Base-by-base conservation (phyloP, 23 red algal species). In the Cyanidium caldarium region DNA sequence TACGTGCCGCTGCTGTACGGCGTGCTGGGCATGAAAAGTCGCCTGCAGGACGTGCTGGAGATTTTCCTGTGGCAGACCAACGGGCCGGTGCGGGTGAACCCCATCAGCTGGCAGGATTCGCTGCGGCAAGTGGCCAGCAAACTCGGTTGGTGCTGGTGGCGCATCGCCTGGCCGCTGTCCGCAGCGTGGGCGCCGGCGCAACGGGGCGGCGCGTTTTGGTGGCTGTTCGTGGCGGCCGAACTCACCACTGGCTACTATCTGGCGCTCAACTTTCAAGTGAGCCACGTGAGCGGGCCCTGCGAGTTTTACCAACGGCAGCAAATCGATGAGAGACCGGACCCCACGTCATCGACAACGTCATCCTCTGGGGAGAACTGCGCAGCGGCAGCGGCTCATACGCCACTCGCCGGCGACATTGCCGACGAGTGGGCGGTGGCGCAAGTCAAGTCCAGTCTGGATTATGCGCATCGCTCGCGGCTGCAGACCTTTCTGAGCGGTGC, bases 241-340 rank as follows among this genome's bases (percentile, higher is more conserved):
- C 44, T 89, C 15, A 75, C 65, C 21, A 83, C 79, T 34, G 85
- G 85, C 44, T 89, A 89, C 51, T 89, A 77, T 77, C 72, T 89
- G 72, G 77, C 85, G 29, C 78, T 77, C 46, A 89, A 89, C 68
- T 89, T 89, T 35, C 85, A 89, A 77, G 85, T 89, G 33, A 77
- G 70, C 26, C 85, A 89, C 44, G 65, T 89, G 28, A 72, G n/a
- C n/a, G n/a, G n/a, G n/a, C n/a, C n/a, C n/a, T n/a, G n/a, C n/a
- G n/a, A n/a, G n/a, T n/a, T n/a, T n/a, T n/a, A n/a, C n/a, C n/a
- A n/a, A n/a, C n/a, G n/a, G n/a, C n/a, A n/a, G n/a, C n/a, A n/a
- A n/a, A n/a, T n/a, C n/a, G n/a, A n/a, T n/a, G n/a, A n/a, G n/a
- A n/a, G n/a, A n/a, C n/a, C n/a, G n/a, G n/a, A n/a, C n/a, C n/a